Percentiles rank a stretch among this genome's conserved stretches.
Evolutionary conservation across 1,284 basidiomycete species (phyloP).

Genomic region (Retiboletus flavoniger): DNA sequence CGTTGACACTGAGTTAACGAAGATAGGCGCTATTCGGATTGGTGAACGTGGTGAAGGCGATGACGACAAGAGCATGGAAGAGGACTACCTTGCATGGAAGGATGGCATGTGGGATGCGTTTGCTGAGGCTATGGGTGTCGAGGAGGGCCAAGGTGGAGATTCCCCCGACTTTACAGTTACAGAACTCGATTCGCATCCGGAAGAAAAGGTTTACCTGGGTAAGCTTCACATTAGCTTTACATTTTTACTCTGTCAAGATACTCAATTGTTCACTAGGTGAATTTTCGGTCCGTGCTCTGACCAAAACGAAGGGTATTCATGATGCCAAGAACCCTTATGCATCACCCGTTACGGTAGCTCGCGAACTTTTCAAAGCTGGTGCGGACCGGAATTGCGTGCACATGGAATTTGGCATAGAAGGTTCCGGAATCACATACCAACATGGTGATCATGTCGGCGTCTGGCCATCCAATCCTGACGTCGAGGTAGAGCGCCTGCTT

Average conservation of each 20-base stretch:
- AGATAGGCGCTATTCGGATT: conserved; percentile 85
- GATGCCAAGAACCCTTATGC: conserved; percentile 97
- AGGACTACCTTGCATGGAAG: conserved; percentile 99
- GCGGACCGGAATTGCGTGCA: conserved; percentile 93
- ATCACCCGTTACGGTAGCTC: conserved; percentile 74
- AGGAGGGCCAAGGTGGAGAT: conserved; percentile 95
- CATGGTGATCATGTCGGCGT: conserved; percentile 97
- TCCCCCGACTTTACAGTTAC: conserved; percentile 92
- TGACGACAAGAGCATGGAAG: conserved; percentile 99
- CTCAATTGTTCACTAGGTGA: conserved; percentile 53
- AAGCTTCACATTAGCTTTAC: conserved; percentile 36
- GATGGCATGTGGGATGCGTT: conserved; percentile 95
- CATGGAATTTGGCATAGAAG: conserved; percentile 92
- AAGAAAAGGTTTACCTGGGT: conserved; percentile 91
- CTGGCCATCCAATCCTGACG: conserved; percentile 94
- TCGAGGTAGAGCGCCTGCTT: conserved; percentile 88
- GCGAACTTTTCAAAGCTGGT: conserved; percentile 80
- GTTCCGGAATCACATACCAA: conserved; percentile 96
- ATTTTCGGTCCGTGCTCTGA: conserved; percentile 86
- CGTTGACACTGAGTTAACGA: conserved; percentile 72
- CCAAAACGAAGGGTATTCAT: conserved; percentile 88
- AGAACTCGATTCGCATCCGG: conserved; percentile 71
- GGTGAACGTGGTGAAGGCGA: conserved; percentile 95
- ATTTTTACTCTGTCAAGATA: neutral
- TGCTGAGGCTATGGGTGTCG: conserved; percentile 77